Evolutionary conservation across 441 rosid species (phyloP).

Genomic region (Populus tomentosa): DNA sequence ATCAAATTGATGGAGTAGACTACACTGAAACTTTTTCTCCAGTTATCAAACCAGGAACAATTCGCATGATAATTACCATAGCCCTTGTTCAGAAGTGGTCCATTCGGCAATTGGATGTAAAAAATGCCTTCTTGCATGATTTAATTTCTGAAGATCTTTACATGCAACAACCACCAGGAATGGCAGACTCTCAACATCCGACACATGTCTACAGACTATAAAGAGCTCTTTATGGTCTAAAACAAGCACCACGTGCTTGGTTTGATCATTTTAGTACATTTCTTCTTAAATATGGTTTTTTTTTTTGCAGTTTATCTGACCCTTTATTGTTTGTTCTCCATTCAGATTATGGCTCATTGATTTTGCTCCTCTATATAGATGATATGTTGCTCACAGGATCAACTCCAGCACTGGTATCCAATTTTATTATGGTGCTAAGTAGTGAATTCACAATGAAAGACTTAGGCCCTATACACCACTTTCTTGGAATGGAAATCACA

Average conservation of each 20-base stretch:
- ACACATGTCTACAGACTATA: background rate
- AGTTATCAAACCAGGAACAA: background rate
- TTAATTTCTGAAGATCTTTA: background rate
- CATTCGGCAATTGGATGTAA: background rate
- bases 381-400: background rate
- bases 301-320: no score
- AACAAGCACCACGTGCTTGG: background rate
- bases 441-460: no score
- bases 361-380: no score
- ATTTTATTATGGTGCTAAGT: no score
- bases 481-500: no score
- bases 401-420: background rate
- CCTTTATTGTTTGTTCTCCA: background rate
- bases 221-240: background rate
- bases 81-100: background rate
- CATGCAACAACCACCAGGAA: background rate
- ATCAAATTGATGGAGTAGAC: no score
- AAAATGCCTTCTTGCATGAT: background rate
- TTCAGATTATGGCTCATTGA: no score
- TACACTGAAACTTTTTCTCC: background rate
- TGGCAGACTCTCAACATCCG: background rate
- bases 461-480: no score
- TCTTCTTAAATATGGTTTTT: background rate
- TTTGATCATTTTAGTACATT: background rate
- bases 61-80: no score